Base-by-base conservation (phyloP, 345 rosid genomes). In the Acer campestre region DNA sequence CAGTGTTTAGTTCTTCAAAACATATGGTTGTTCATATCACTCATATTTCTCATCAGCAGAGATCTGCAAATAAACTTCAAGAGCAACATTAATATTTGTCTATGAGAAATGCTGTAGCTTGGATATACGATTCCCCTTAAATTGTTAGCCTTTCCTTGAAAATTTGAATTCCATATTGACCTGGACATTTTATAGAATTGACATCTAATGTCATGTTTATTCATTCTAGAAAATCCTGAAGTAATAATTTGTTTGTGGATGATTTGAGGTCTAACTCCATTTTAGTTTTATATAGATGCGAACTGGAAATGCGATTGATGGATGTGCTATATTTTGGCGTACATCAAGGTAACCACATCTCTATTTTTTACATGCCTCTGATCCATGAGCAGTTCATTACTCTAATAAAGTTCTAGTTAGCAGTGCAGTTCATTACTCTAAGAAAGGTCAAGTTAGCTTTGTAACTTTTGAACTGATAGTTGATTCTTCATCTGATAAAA, bases 261-360 rank as follows among this genome's bases (percentile, higher is more conserved):
- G 44, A 59, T 44, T 51, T 2, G 27, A 74, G 58, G 18, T 69
- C 61, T 79, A 44, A 76, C 68, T 44, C 14, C 68, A 46, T 46
- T 27, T 27, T 73, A 77, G 48, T 68, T 74, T 61, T 80, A 70
- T 81, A 77, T 85, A 96, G 99, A 94, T 96, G 99, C 90, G 99
- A 77, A 96, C 98, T 49, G 98, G 98, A 71, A 86, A 80, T 68
- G 94, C 99, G 27, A 75, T 94, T 84, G 99, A 96, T 81, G 99
- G 99, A 35, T 96, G 99, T 90, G 98, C 99, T 74, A 81, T 94
- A 67, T 96, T 96, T 87, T 96, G 99, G 99, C 91, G 88, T 83
- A 79, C 89, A 22, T 91, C 94, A 64, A 92, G 94, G 99, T 92
- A 71, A 61, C 53, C 14, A 73, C 48, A 72, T 9, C 70, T 77